Evolutionary conservation across 2,329 filamentous ascomycete genomes (phyloP), one percentile per base, ranked within the genome.

Genomic region (Cladophialophora psammophila): DNA sequence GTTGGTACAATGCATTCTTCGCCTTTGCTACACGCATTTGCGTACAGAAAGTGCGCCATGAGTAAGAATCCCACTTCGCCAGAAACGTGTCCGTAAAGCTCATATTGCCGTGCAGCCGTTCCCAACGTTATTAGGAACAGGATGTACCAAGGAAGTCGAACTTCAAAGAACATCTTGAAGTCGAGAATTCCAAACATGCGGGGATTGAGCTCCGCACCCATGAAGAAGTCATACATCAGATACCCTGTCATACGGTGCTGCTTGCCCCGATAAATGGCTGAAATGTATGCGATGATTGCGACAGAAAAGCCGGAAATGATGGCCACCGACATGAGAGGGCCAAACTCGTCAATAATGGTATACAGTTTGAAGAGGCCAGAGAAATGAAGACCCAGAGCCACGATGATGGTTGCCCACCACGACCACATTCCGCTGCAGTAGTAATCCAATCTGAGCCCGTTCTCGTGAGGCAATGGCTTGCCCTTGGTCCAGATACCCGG

Each of bases 91-190:
- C 93, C 93, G 74, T 94, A 93, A 38, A 85, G 80, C 78, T 97
- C 93, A 74, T 92, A 93, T 79, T 97, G 94, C 69, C 91, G 88
- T 52, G 91, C 88, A 48, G 92, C 92, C 10, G 92, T 87, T 48
- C 90, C 92, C 67, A 91, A 85, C 65, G 89, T 90, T 52, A 94
- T 84, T 67, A 94, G 87, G 75, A 96, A 90, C 53, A 97, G 86
- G 72, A 96, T 94, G 80, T 90, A 97, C 93, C 93, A 97, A 42
- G 93, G 93, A 71, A 97, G 86, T 73, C 93, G 90, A 68, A 97
- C 93, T 78, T 97, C 93, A 75, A 93, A 95, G 82, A 97, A 97
- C 92, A 96, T 95, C 82, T 96, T 96, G 82, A 95, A 92, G 80
- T 96, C 92, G 59, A 96, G 81, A 72, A 92, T 89, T 64, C 89